Evolutionary conservation across 2,329 filamentous ascomycete genomes (phyloP).

Genomic region (Delphinella strobiligena): DNA sequence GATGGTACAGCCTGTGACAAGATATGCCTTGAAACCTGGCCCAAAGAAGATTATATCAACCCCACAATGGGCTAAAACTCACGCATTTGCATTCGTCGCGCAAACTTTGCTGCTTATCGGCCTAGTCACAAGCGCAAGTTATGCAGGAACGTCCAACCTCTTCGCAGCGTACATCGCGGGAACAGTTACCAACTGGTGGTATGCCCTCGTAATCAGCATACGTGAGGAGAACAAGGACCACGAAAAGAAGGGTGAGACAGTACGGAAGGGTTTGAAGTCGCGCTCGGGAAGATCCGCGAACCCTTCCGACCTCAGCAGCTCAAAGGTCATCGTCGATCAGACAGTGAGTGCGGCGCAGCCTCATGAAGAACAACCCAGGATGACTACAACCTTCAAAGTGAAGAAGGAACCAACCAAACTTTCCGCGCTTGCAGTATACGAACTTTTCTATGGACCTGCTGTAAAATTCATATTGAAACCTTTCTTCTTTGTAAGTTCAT

Average conservation of each 20-base stretch:
- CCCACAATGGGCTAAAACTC: background rate
- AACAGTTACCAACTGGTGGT: conserved; percentile 49
- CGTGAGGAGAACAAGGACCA: background rate
- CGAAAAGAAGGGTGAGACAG: background rate
- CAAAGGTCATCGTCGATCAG: too few species aligned
- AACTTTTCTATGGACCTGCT: conserved; percentile 33
- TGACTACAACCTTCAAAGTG: too few species aligned
- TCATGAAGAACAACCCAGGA: too few species aligned
- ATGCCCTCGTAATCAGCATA: conserved; percentile 17
- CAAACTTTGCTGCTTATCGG: conserved; percentile 41
- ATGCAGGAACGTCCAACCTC: conserved; percentile 50
- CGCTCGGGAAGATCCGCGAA: too few species aligned
- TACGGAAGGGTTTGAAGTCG: background rate
- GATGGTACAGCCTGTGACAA: conserved; percentile 31
- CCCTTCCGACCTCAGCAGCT: too few species aligned
- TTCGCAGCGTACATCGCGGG: conserved; percentile 51
- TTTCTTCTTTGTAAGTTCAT: conserved; percentile 49
- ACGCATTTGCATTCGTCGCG: conserved; percentile 12
- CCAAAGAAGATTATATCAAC: background rate
- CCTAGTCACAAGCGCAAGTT: conserved; percentile 40
- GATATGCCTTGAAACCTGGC: background rate
- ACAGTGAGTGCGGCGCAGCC: too few species aligned
- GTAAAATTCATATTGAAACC: conserved; percentile 48
- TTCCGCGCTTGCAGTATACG: conserved; percentile 23
- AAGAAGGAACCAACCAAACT: background rate